Evolutionary conservation across 2,329 filamentous ascomycete species (phyloP), one percentile per base, ranked within the genome.

Genomic region (Ophiostoma quercus): DNA sequence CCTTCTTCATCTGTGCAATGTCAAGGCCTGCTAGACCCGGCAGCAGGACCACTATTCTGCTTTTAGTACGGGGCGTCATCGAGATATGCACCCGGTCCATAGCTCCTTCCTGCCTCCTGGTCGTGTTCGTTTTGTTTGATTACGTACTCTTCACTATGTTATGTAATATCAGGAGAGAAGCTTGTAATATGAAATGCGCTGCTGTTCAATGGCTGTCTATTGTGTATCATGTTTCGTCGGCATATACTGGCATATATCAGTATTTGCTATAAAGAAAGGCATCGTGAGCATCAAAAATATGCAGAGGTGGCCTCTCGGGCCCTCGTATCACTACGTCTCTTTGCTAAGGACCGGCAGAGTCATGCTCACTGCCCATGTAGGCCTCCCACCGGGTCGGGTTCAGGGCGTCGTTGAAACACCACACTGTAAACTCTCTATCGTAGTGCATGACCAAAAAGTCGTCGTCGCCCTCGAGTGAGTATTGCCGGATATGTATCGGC

Each of bases 391-490:
- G 9, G 3, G 62, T 65, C 16, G 62, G 62, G 2, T 65, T 34
- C 8, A 65, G 9, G 41, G 57, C 57, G 41, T 67, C 69, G 66
- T 69, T 16, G 39, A 73, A 74, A 34, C 67, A 67, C 73, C 73
- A 74, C 16, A 74, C 65, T 1, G 71, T 73, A 68, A 71, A 73
- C 19, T 70, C 67, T 43, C 37, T 43, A 22, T 68, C 16, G 67
- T 73, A 66, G 32, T 66, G 54, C 32, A 71, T 69, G 14, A 73
- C 65, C 11, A 74, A 11, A 25, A 72, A 74, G 65, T 73, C 73
- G 68, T 74, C 73, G 66, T 74, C 73, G 70, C 73, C 73, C 32
- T 71, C 54, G 19, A 74, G 16, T 1, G 37, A 37, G 43, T 73
- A 70, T 19, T 54, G 14, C 6, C 71, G 54, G 41, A 71, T 63